Base-by-base conservation (phyloP, 192 early-diverging fungal genomes). In the Rhizophagus prolifer region DNA sequence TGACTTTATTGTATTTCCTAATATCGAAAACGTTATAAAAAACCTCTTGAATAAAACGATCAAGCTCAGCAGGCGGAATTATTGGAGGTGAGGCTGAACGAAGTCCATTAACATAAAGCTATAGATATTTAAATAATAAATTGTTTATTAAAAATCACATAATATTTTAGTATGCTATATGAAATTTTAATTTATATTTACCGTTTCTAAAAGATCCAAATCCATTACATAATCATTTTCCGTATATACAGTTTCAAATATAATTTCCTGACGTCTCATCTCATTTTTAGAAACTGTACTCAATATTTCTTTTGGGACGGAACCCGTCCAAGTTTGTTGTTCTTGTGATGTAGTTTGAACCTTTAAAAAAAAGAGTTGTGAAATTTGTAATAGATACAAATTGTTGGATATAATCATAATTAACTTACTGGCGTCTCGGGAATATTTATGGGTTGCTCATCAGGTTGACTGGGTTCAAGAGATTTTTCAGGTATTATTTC, bases 161-260 rank as follows among this genome's bases (percentile, higher is more conserved):
- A 50, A 10, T 8, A 47, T 5, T 2, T 9, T 12, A 50, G 14
- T 46, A 21, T 26, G 21, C 0, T 28, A n/a, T 19, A 19, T 21
- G 36, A 3, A 3, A 13, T 41, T 54, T 28, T 54, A 19, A 9
- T 72, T 13, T n/a, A 16, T 31, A 38, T 21, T 50, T 74, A 96
- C 92, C 72, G 94, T 90, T 3, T 95, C 88, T 9, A 96, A 85
- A 47, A 93, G 87, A 50, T 92, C 87, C 38, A 99, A 87, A 87
- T 99, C 97, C 25, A 88, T 86, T 23, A 95, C 89, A 78, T 96
- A 99, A 79, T 96, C 95, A 21, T 88, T 87, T 85, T 99, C 97
- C 2, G 96, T 97, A 69, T 90, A 86, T 30, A 96, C 87, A 7
- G 97, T 91, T 79, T 99, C 97, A 79, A 91, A 94, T 68, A 99